A percentile compares a stretch with the other conserved stretches of the same genome.
Conservation (phyloP, 345 rosid genomes). For the Clausena lansium region DNA sequence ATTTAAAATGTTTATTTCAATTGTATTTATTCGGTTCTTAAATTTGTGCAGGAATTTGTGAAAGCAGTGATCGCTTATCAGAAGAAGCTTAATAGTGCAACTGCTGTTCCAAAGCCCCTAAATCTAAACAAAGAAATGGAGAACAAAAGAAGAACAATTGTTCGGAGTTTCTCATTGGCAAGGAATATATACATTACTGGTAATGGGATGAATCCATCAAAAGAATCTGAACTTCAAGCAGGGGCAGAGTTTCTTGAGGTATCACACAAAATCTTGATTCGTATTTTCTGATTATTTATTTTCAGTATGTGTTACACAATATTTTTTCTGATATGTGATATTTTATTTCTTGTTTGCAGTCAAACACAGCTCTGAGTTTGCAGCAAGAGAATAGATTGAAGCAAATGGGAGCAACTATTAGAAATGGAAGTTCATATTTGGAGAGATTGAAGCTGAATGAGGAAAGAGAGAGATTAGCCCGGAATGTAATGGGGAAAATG, state of each 20-base stretch:
- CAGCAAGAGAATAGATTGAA: constrained; percentile 81
- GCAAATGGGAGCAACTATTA: constrained; percentile 95
- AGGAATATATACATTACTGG: constrained; percentile 52
- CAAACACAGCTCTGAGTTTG: constrained; percentile 60
- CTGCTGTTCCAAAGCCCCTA: constrained; percentile 40
- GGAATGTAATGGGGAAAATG: constrained; percentile 68
- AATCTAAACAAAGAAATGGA: constrained; percentile 61
- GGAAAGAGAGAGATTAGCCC: constrained; percentile 62
- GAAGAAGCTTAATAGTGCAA: constrained; percentile 57
- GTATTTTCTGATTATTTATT: not conserved
- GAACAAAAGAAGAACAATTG: constrained; percentile 48
- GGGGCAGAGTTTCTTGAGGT: constrained; percentile 90
- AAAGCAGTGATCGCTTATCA: constrained; percentile 83
- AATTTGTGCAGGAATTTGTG: constrained; percentile 62
- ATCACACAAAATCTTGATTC: not conserved
- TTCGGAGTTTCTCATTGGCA: constrained; percentile 77
- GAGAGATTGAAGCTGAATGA: constrained; percentile 58
- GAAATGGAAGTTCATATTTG: constrained; percentile 66
- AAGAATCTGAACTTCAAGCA: constrained; percentile 54
- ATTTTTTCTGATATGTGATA: not conserved
- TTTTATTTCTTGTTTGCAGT: constrained; percentile 33
- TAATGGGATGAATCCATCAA: constrained; percentile 35
- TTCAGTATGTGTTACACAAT: not conserved
- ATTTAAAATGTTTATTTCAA: not conserved
- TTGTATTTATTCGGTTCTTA: not conserved